Base-by-base conservation (phyloP, 192 early-diverging fungal species). In the Cetraspora pellucida region DNA sequence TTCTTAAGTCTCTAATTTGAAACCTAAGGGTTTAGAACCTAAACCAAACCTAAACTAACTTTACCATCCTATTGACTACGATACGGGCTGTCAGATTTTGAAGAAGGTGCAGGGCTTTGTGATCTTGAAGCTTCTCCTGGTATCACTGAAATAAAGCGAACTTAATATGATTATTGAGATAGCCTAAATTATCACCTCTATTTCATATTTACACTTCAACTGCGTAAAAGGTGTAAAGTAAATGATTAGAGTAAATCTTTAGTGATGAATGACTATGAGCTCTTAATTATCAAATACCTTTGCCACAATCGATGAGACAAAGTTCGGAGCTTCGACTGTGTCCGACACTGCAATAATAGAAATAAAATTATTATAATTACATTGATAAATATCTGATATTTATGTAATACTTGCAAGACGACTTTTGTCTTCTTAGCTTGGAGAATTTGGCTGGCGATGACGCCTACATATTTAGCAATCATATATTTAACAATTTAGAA, bases 181-280 rank as follows among this genome's bases (percentile, higher is more conserved):
- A 27, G 50, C 13, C 25, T 47, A 71, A 71, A 16, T 52, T 19
- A 19, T 13, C 3, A 27, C 13, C 21, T 5, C 17, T 44, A 19
- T 28, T 54, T 31, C 28, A 71, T 13, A 71, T 28, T 71, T 71
- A 71, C 69, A 54, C 31, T 68, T 68, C 43, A 71, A 54, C 69
- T 47, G 66, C 27, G n/a, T 37, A 28, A 65, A 37, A 68, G 14
- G 14, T 28, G 23, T 50, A 52, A 43, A 52, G 50, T 3, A 71
- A 6, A 54, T 49, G 50, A 70, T 30, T 28, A 23, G 11, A 30
- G 0, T 50, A 31, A 50, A 50, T 13, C 17, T 28, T 71, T 54
- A 30, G 21, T 52, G 14, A 19, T 37, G 10, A 28, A 52, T 21
- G 10, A 19, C 11, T 17, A 54, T 5, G 6, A 25, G 46, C 4